Evolutionary conservation across 208 protist species (phyloP).

Genomic region (Tritrichomonas foetus): DNA sequence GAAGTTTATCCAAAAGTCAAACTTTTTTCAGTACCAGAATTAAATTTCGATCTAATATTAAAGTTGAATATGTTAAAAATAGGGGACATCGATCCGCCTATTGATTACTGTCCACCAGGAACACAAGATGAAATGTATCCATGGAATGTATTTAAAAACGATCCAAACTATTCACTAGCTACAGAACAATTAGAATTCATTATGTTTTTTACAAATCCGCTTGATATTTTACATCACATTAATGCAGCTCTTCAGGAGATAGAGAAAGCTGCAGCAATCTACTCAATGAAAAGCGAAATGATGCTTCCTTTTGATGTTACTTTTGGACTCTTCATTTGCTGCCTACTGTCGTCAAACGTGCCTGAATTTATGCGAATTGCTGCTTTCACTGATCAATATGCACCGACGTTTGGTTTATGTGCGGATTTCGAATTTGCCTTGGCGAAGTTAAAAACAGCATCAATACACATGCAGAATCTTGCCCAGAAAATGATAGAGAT

Average conservation of each 20-base stretch:
- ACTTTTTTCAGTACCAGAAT: not conserved
- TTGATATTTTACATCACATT: slow-evolving; percentile 18
- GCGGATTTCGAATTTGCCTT: not conserved
- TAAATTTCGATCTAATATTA: not conserved
- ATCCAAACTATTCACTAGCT: not conserved
- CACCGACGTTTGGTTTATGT: not conserved
- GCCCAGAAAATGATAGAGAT: not conserved
- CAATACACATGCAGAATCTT: not conserved
- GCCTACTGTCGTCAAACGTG: not conserved
- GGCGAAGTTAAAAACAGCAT: not conserved
- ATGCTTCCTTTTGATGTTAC: not conserved
- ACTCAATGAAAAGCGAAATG: not conserved
- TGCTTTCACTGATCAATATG: not conserved
- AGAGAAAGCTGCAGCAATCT: not conserved
- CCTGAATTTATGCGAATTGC: slow-evolving; percentile 39
- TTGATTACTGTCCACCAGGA: too few species aligned
- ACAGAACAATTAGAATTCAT: not conserved
- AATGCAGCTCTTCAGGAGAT: not conserved
- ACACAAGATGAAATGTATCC: too few species aligned
- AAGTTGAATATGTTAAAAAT: too few species aligned
- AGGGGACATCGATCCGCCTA: too few species aligned
- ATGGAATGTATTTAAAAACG: not conserved
- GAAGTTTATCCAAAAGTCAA: not conserved
- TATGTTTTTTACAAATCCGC: not conserved
- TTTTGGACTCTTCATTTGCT: not conserved